A percentile compares a stretch with the other conserved stretches of the same genome.
These are phyloP conservation scores for Aureobasidium sp. DNA, from an alignment of 2,329 filamentous ascomycete species.

Conservation along the genomic window DNA sequence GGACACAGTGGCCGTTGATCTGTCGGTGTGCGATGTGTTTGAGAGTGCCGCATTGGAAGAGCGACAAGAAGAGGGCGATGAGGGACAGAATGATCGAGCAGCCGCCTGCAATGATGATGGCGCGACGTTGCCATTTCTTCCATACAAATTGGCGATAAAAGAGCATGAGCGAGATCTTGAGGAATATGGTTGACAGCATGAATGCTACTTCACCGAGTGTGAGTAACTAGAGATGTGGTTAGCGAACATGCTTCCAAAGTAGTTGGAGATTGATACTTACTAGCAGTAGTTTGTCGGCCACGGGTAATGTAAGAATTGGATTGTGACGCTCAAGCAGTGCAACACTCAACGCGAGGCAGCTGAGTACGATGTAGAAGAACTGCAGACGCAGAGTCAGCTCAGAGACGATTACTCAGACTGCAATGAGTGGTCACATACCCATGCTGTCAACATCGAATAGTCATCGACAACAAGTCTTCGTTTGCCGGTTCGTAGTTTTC, in stretches of 20 bases:
- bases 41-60: conserved; percentile 27
- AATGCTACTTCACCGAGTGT: conserved; percentile 22
- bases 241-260: neutral
- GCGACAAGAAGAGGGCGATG: conserved; percentile 23
- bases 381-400: neutral
- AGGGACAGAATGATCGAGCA: conserved; percentile 24
- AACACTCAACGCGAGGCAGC: neutral
- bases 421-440: neutral
- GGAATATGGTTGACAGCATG: conserved; percentile 29
- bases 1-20: conserved; percentile 15
- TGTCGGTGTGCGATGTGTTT: conserved; percentile 16
- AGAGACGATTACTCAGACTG: too few species aligned
- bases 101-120: conserved; percentile 20
- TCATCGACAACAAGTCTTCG: neutral
- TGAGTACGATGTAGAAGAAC: conserved; percentile 1
- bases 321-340: neutral
- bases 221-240: neutral
- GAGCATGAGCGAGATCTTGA: conserved; percentile 37
- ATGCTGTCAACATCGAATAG: neutral
- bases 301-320: neutral
- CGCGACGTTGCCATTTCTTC: conserved; percentile 29
- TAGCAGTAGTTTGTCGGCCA: neutral
- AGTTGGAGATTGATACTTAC: neutral
- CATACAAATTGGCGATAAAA: conserved; percentile 36
- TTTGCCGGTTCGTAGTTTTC: neutral